Evolutionary conservation across 129 eudicot genomes (phyloP), one percentile per base, ranked within the genome.

Genomic region (Tanacetum coccineum): DNA sequence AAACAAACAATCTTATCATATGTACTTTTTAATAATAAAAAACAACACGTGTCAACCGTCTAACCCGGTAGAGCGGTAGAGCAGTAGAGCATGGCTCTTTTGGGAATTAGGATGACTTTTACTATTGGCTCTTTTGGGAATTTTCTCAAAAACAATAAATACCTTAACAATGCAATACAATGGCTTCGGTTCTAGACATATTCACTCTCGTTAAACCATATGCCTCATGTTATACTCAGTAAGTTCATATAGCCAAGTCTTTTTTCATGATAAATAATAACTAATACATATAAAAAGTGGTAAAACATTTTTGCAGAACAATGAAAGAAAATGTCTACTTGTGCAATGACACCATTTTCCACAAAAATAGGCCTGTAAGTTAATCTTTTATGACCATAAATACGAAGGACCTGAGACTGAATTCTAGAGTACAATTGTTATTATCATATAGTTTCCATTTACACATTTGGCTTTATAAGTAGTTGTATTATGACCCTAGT

Each of bases 111-210:
- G n/a, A n/a, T n/a, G n/a, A n/a, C n/a, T n/a, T n/a, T n/a, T n/a
- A n/a, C n/a, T n/a, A n/a, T n/a, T n/a, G n/a, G n/a, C n/a, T n/a
- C n/a, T n/a, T n/a, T n/a, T n/a, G n/a, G n/a, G n/a, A n/a, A n/a
- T n/a, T n/a, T n/a, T n/a, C n/a, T n/a, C n/a, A 30, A 30, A 30
- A 30, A 30, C 0, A 47, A 13, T 9, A 25, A 44, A 30, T 74
- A 93, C 99, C 93, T 93, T 93, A 13, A 93, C 95, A 78, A 93
- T 89, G 6, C 99, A 46, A n/a, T n/a, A n/a, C n/a, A n/a, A 94
- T 84, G 62, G 89, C 97, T 66, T 94, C 93, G 3, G 97, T 94
- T 22, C 75, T 81, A 67, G 97, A 97, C 70, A 94, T 75, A 70
- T 72, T 89, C 40, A 94, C 97, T 84, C 83, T 84, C 40, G 99